Base-by-base conservation (phyloP, 495 filamentous ascomycete species). In the Penicillium coprophilum region DNA sequence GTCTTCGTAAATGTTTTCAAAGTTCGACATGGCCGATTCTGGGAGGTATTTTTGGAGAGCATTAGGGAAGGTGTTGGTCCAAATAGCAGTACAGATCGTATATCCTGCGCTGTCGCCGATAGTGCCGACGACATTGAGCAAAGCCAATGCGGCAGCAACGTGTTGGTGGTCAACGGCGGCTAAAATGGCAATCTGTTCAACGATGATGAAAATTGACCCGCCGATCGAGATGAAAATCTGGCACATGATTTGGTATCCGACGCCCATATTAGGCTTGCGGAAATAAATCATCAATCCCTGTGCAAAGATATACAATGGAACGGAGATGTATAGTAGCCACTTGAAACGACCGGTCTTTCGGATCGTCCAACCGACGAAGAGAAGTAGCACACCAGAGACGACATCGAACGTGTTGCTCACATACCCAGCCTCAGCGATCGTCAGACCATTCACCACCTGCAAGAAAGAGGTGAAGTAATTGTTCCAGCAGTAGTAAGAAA, bases 151-250 rank as follows among this genome's bases (percentile, higher is more conserved):
- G 21, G 78, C 77, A 21, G 87, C 84, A 36, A 88, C 73, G 58
- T 86, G 70, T 50, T 87, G 74, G 53, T 88, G 87, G 1, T 73
- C 65, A 0, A 78, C 73, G 1, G 79, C 81, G 3, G 86, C 84
- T 78, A 87, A 82, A 65, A 80, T 77, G 3, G 84, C 82, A 41
- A 87, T 80, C 59, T 88, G 80, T 59, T 83, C 80, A 50, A 66
- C 73, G 65, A 88, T 81, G 50, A 87, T 45, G 9, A 82, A 61
- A 8, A 73, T 77, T 24, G 79, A 76, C 15, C 82, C 83, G 19
- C 74, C 71, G 43, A 88, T 75, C 28, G 85, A 79, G 58, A 87
- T 85, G 67, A 87, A 81, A 64, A 89, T 85, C 65, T 88, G 83
- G 62, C 78, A 83, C 80, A 87, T 85, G 65, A 87, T 70, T 41